Base-by-base conservation (phyloP, 805 yeast species). In the Lipomyces yamadae region DNA sequence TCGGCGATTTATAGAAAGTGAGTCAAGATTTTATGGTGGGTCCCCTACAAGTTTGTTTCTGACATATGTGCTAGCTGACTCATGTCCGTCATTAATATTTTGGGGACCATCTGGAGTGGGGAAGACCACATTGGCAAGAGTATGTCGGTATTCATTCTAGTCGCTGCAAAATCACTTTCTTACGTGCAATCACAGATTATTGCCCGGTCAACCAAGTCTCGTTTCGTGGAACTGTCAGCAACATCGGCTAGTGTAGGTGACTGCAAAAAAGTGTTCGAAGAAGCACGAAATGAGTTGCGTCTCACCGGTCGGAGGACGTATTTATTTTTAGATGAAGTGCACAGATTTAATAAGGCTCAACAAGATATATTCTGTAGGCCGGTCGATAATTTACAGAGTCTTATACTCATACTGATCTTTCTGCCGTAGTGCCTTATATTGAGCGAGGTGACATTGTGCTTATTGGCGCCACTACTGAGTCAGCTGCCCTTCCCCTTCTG, bases 61-160 rank as follows among this genome's bases (percentile, higher is more conserved):
- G 13, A 60, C 60, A 11, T 3, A 11, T 18, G 24, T 24, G 35
- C 18, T 60, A 60, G 63, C 58, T 4, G 79, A 75, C 33, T 58
- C 66, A 7, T 71, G 78, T 6, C 98, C 98, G 0, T 92, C 97
- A 0, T 83, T 95, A 86, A 86, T 95, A 1, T 78, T 95, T 4
- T 90, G 95, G 90, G 99, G 99, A 0, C 97, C 97, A 0, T 96
- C 98, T 1, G 99, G 99, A 0, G 93, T 92, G 2, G 95, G 82
- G 0, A 95, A 95, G 75, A 95, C 99, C 0, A 89, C 97, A 0
- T 75, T 95, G 34, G 95, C 96, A 0, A 77, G 89, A n/a, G 75
- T 83, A 56, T 18, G 72, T 66, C 1, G 35, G 32, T 42, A 35
- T 10, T n/a, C 18, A 4, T 11, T 8, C 37, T 18, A 11, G 33